Conservation (phyloP, 495 filamentous ascomycete species). For the Copromyces sp. region DNA sequence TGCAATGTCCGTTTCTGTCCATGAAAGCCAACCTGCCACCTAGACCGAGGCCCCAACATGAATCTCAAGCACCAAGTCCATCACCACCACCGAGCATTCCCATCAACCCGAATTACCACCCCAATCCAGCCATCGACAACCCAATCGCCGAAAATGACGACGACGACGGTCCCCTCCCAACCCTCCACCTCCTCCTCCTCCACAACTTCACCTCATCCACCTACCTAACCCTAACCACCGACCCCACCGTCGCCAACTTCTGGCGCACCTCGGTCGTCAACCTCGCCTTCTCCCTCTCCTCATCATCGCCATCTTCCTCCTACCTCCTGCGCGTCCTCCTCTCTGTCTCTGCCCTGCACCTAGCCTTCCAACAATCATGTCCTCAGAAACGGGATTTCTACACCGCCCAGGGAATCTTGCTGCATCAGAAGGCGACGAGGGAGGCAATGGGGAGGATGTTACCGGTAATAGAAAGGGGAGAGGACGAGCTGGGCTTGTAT, state of each 20-base stretch:
- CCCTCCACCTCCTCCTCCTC: conserved; percentile 32
- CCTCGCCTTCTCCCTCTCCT: conserved; percentile 26
- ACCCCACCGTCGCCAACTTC: conserved; percentile 23
- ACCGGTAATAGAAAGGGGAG: conserved; percentile 3
- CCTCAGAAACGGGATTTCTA: conserved; percentile 33
- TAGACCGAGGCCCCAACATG: neutral
- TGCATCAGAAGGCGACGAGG: conserved; percentile 35
- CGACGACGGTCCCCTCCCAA: conserved; percentile 12
- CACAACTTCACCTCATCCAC: conserved; percentile 34
- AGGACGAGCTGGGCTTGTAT: conserved; percentile 16
- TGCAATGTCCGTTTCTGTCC: conserved; percentile 28
- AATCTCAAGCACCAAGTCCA: neutral
- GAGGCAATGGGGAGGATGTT: conserved; percentile 19
- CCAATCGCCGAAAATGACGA: neutral
- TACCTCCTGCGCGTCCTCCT: conserved; percentile 49
- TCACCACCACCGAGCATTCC: neutral
- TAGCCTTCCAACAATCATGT: conserved; percentile 30
- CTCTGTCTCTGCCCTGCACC: conserved; percentile 43
- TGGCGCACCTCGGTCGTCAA: conserved; percentile 27
- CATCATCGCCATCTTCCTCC: conserved; percentile 18
- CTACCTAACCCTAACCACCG: conserved; percentile 25
- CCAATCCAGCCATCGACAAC: neutral
- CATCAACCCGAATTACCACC: neutral
- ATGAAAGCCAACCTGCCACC: neutral
- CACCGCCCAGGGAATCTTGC: conserved; percentile 38